phyloP scores from a whole-genome alignment of 441 rosid genomes.

The Gossypium gossypioides region DNA sequence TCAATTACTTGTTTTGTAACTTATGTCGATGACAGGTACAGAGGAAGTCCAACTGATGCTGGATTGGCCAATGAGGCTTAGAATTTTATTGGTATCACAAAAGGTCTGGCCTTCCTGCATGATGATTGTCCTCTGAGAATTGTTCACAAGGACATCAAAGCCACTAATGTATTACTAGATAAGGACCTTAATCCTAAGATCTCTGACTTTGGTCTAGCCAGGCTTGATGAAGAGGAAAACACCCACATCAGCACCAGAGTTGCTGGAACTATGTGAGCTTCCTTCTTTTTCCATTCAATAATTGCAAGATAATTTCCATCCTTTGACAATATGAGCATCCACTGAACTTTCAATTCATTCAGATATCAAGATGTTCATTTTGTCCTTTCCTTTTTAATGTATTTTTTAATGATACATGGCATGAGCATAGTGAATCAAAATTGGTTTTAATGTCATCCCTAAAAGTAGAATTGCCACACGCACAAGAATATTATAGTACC shows the following conservation, averaged over 20 bases:
- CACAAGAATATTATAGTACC: background rate
- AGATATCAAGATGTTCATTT: background rate
- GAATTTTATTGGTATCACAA: conserved; percentile 52
- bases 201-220: conserved; percentile 75
- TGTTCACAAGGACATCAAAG: conserved; percentile 77
- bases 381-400: background rate
- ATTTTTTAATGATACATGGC: background rate
- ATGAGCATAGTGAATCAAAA: background rate
- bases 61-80: conserved; percentile 59
- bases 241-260: conserved; percentile 71
- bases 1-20: background rate
- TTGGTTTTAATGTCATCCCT: background rate
- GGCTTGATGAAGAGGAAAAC: conserved; percentile 69
- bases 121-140: conserved; percentile 57
- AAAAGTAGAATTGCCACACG: background rate
- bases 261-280: conserved; percentile 64
- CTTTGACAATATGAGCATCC: background rate
- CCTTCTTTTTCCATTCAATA: background rate
- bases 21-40: conserved; percentile 14
- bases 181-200: conserved; percentile 54
- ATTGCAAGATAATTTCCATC: background rate
- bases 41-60: conserved; percentile 40
- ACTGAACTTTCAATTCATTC: background rate
- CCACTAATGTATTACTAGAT: conserved; percentile 70
- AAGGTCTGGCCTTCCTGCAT: conserved; percentile 65